These are phyloP conservation scores for Chenopodium berlandieri DNA, from an alignment of 148 eudicot genomes.

Conservation along the genomic window DNA sequence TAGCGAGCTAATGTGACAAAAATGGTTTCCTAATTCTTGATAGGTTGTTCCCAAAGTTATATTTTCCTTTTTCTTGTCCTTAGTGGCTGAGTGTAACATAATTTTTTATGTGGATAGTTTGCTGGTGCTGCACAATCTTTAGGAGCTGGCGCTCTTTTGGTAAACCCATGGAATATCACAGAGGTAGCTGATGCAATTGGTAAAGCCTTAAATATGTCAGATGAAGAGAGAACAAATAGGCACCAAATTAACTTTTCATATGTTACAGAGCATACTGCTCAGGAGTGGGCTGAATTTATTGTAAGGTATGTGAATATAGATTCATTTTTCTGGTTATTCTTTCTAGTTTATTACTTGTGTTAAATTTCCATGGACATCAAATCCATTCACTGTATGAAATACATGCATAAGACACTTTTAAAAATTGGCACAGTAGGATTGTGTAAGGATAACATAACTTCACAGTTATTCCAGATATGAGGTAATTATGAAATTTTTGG, in stretches of 20 bases:
- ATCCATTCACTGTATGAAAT: no score
- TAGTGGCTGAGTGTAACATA: background rate
- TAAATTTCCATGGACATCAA: no score
- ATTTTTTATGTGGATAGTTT: constrained; percentile 45
- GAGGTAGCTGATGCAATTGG: constrained; percentile 86
- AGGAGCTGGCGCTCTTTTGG: constrained; percentile 94
- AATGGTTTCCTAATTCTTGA: background rate
- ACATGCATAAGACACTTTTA: no score
- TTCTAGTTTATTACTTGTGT: no score
- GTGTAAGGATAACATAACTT: background rate
- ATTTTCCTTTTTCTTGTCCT: background rate
- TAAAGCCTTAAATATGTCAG: constrained; percentile 84
- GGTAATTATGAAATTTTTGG: no score
- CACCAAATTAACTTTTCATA: constrained; percentile 71
- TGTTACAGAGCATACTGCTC: constrained; percentile 88
- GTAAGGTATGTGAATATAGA: constrained; percentile 61
- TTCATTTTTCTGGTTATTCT: background rate
- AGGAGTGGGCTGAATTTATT: constrained; percentile 96
- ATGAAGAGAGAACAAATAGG: constrained; percentile 87
- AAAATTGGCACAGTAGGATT: no score
- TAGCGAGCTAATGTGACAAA: no score
- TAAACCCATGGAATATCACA: constrained; percentile 94
- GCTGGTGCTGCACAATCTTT: constrained; percentile 99
- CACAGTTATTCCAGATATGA: background rate
- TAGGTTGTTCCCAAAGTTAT: background rate